Conservation (phyloP, 495 filamentous ascomycete species). For the Monascus purpureus region DNA sequence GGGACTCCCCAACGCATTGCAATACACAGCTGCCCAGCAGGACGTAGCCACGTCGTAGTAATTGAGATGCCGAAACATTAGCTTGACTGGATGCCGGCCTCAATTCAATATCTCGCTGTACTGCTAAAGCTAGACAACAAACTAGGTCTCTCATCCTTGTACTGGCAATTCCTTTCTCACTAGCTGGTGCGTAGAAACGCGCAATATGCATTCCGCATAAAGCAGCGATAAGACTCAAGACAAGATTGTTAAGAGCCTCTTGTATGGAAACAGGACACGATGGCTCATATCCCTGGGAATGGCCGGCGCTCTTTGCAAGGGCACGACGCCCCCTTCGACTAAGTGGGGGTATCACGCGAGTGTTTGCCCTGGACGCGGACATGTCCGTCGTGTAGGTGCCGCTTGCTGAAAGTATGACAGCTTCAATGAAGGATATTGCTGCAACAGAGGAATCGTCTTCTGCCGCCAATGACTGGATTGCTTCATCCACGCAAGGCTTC, state of each 20-base stretch:
- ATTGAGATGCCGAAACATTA: conserved; percentile 9
- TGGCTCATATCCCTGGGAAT: conserved; percentile 1
- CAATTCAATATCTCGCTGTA: conserved; percentile 15
- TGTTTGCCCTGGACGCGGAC: background rate
- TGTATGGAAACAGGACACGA: conserved; percentile 27
- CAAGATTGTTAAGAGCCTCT: conserved; percentile 30
- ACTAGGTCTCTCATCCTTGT: conserved; percentile 18
- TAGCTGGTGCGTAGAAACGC: conserved; percentile 12
- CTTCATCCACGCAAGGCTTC: conserved; percentile 29
- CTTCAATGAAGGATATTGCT: conserved; percentile 26
- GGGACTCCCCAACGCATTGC: conserved; percentile 14
- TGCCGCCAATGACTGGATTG: conserved; percentile 27
- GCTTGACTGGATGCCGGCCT: conserved; percentile 1
- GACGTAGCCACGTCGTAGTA: conserved; percentile 24
- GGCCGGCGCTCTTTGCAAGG: conserved; percentile 3
- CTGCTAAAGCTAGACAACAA: conserved; percentile 9
- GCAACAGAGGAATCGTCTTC: conserved; percentile 19
- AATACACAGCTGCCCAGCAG: conserved; percentile 22
- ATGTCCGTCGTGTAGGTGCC: conserved; percentile 5
- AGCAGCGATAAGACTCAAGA: conserved; percentile 25
- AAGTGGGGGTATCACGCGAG: background rate
- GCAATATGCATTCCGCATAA: conserved; percentile 31
- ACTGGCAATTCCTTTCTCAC: conserved; percentile 5
- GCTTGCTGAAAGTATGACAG: conserved; percentile 21
- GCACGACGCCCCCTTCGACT: conserved; percentile 8